Evolutionary conservation across 2,329 filamentous ascomycete species (phyloP).

Genomic region (Chalaropsis ovoidea): DNA sequence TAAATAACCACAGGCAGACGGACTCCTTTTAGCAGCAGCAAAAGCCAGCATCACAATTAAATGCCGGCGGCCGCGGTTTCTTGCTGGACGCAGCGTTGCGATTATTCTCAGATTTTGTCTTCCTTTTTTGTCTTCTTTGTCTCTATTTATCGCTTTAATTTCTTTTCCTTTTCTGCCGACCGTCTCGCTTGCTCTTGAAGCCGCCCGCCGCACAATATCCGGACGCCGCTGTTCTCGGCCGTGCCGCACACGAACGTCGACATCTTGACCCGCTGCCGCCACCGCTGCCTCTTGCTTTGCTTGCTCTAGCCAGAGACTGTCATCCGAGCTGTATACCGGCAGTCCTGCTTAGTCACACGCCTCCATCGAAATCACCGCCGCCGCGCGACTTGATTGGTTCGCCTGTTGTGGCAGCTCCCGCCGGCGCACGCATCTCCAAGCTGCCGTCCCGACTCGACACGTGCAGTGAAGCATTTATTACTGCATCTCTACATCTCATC

Average conservation of each 20-base stretch:
- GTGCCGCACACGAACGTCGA: no score
- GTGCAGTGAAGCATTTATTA: no score
- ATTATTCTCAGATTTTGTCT: background rate
- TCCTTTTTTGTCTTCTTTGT: background rate
- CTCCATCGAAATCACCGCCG: background rate
- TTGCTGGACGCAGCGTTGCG: background rate
- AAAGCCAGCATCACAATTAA: conserved; percentile 4
- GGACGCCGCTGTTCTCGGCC: background rate
- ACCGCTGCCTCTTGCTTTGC: no score
- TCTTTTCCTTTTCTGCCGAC: background rate
- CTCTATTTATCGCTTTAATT: background rate
- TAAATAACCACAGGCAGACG: background rate
- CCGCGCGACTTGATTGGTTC: background rate
- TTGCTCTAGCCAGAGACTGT: background rate
- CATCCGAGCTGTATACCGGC: background rate
- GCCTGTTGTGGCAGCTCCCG: no score
- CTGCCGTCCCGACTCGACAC: no score
- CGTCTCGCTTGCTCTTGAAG: background rate
- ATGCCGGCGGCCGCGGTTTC: conserved; percentile 7
- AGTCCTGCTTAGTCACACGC: background rate
- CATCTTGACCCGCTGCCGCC: no score
- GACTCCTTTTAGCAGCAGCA: background rate
- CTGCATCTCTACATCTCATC: no score
- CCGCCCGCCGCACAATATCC: background rate
- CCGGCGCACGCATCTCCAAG: no score